Evolutionary conservation across 805 yeast species (phyloP), one percentile per base, ranked within the genome.

Genomic region (Nakazawaea laoshanensis): DNA sequence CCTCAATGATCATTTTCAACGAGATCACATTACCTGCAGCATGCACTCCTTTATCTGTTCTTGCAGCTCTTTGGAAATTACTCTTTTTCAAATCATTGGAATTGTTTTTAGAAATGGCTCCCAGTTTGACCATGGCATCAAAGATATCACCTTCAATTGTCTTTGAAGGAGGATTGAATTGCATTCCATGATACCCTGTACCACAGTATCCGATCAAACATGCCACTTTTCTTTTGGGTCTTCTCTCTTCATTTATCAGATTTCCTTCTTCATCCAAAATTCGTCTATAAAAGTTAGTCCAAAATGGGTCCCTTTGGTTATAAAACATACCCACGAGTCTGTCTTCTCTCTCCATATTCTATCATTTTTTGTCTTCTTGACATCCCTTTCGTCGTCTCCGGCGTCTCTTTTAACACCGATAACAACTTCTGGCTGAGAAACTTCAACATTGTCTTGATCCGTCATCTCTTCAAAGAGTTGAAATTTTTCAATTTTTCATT

Each of bases 121-220:
- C 96, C 2, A 95, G 87, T 36, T 70, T 70, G 48, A 85, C 68
- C 50, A 89, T 74, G 0, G 96, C 95, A 19, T 71, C 67, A 54
- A 85, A 89, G 5, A 88, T 50, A 31, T 84, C 96, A 10, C 88
- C 92, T 57, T 88, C 97, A 43, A 88, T 88, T 14, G 97, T 88
- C 51, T 77, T 76, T 26, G 74, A 74, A 13, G 88, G 94, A 2
- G 95, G 94, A 51, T 87, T 88, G 42, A 80, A 61, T 57, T 88
- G 97, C 95, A 88, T 85, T 6, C 97, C 97, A 54, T 84, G 92
- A 58, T 88, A 88, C 0, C 96, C 96, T 1, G 95, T 78, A 26
- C 97, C 97, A 53, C 96, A 88, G 60, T 88, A 88, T 4, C 97
- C 96, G 43, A 88, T 66, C 75, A 85, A 67, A 47, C 82, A 75